phyloP scores from a whole-genome alignment of 257 asterid species.

The Nicotiana attenuata region DNA sequence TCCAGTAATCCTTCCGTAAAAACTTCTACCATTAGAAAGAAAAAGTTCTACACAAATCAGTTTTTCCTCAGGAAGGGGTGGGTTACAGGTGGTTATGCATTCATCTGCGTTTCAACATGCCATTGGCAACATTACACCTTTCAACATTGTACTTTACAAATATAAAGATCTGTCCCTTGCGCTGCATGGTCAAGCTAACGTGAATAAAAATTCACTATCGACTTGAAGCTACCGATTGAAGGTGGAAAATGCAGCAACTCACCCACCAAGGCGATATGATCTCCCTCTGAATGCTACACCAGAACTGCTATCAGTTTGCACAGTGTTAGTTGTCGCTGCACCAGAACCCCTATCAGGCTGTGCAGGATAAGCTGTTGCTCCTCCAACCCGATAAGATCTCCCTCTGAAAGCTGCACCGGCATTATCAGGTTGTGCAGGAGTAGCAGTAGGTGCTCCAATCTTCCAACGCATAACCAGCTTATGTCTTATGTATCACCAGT shows the following conservation, averaged over 20 bases:
- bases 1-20: background rate
- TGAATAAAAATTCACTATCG: background rate
- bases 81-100: background rate
- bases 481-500: conserved; percentile 39
- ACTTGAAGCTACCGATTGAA: background rate
- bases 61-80: background rate
- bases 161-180: background rate
- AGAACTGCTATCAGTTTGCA: conserved; percentile 51
- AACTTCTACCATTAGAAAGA: background rate
- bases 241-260: conserved; percentile 4
- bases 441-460: conserved; percentile 54
- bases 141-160: background rate
- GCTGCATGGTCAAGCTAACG: background rate
- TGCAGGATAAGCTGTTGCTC: conserved; percentile 29
- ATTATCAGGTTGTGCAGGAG: conserved; percentile 14
- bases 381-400: conserved; percentile 65
- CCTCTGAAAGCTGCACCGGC: conserved; percentile 71
- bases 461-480: conserved; percentile 60
- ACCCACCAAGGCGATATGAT: conserved; percentile 68
- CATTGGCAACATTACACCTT: conserved; percentile 1
- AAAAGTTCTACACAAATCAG: background rate
- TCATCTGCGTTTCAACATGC: background rate
- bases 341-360: conserved; percentile 55
- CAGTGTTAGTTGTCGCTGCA: conserved; percentile 27
- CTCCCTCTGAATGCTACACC: conserved; percentile 73